Evolutionary conservation across 352 stramenopile species (phyloP), one percentile per base, ranked within the genome.

Genomic region (Phytophthora citricola): DNA sequence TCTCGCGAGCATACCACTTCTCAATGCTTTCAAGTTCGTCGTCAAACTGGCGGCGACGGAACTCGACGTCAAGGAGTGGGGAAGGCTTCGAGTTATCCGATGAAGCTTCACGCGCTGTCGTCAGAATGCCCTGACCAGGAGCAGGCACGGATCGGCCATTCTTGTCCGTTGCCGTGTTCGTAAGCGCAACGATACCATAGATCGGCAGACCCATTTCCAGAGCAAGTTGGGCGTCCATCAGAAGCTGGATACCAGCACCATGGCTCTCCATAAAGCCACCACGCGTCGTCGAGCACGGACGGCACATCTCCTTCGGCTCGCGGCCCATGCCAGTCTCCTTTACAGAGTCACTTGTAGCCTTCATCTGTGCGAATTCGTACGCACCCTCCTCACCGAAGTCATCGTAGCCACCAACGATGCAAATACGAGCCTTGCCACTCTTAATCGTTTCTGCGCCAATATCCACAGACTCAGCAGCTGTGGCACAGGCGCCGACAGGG

Each of bases 301-400:
- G 85, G 46, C 86, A 95, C 83, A 94, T 94, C 54, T 96, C 90
- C 47, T 81, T 76, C 3, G 88, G 84, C 12, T 90, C 83, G 27
- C 90, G 86, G 20, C 87, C 90, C 86, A 93, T 94, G 3, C 54
- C 64, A 0, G 65, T 63, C 38, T 97, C 90, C 75, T 96, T 93
- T 4, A 89, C 80, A 1, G 90, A 93, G 69, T 94, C 85, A 51
- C 83, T 95, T 2, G 84, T 97, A 4, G 90, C 87, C 66, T 95
- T 94, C 90, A 96, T 97, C 59, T 94, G 86, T 29, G 89, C 90
- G 54, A 97, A 97, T 65, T 96, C 88, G 65, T 90, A 92, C 43
- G 87, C 80, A 22, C 83, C 75, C 66, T 94, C 87, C 62, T 97
- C 90, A 22, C 88, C 87, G 43, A 96, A 96, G 61, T 96, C 90